Evolutionary conservation across 2,329 filamentous ascomycete genomes (phyloP).

Genomic region (Colletotrichum australisinense): DNA sequence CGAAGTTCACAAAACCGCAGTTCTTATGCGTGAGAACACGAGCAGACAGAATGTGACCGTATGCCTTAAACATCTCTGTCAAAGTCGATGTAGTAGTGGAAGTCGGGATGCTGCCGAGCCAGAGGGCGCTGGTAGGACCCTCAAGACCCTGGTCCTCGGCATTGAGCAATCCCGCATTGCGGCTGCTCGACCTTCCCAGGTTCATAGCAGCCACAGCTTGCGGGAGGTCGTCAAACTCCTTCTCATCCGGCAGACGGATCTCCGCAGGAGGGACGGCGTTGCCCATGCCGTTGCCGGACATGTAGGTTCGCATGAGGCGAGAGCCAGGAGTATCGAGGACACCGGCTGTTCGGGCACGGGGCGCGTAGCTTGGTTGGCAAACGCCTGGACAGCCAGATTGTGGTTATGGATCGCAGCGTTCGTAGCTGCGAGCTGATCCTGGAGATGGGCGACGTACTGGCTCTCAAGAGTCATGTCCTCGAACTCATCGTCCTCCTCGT

Average conservation of each 20-base stretch:
- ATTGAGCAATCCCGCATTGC: conserved; percentile 74
- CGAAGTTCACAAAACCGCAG: conserved; percentile 98
- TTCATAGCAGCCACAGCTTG: conserved; percentile 87
- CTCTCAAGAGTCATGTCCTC: conserved; percentile 66
- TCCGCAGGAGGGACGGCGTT: conserved; percentile 82
- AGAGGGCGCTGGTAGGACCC: conserved; percentile 90
- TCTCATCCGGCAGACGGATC: conserved; percentile 78
- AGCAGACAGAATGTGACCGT: conserved; percentile 90
- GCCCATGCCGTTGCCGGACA: conserved; percentile 80
- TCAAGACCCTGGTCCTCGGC: conserved; percentile 85
- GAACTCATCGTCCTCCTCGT: conserved; percentile 85
- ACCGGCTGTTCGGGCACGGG: conserved; percentile 93
- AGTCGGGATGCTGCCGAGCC: conserved; percentile 97
- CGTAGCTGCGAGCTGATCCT: conserved; percentile 72
- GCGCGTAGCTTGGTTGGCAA: conserved; percentile 86
- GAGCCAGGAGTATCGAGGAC: conserved; percentile 84
- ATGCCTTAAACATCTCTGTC: conserved; percentile 94
- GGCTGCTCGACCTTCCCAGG: conserved; percentile 73
- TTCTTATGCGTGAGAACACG: conserved; percentile 98
- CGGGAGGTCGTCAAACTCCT: conserved; percentile 82
- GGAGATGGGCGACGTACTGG: conserved; percentile 70
- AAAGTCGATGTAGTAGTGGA: conserved; percentile 96
- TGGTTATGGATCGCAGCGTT: conserved; percentile 85
- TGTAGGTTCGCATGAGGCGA: conserved; percentile 76
- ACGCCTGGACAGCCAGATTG: conserved; percentile 92